Evolutionary conservation across 352 stramenopile genomes (phyloP).

Genomic region (Phytophthora ohioensis): DNA sequence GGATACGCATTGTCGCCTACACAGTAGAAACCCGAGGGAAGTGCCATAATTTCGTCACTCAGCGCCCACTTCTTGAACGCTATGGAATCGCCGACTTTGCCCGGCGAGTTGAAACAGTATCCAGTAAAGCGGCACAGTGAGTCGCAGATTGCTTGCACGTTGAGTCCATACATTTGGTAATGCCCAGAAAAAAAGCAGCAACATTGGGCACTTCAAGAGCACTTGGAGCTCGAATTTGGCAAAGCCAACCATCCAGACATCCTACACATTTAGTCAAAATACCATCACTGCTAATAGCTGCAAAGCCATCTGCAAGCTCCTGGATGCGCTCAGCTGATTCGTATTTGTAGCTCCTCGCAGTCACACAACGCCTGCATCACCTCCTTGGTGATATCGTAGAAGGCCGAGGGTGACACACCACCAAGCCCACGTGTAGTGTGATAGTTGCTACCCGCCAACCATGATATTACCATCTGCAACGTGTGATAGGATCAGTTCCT

Average conservation of each 20-base stretch:
- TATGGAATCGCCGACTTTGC: not conserved
- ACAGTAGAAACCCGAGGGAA: not conserved
- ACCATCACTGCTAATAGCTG: not conserved
- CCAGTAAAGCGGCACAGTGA: not conserved
- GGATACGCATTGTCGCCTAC: not conserved
- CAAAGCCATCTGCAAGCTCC: constrained; percentile 2
- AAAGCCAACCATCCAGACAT: constrained; percentile 17
- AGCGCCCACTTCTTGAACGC: not conserved
- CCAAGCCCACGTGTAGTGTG: constrained; percentile 7
- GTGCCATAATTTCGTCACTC: not conserved
- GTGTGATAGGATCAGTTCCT: constrained; percentile 1
- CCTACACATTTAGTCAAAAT: constrained; percentile 27
- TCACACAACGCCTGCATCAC: constrained; percentile 9
- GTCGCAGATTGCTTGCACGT: not conserved
- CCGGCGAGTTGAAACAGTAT: no score
- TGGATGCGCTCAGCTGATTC: not conserved
- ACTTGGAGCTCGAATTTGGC: constrained; percentile 14
- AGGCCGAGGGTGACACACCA: not conserved
- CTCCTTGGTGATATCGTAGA: constrained; percentile 2
- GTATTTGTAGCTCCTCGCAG: constrained; percentile 4
- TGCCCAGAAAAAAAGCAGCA: not conserved
- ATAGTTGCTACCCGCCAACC: constrained; percentile 20
- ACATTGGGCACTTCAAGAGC: not conserved
- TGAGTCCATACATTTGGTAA: not conserved
- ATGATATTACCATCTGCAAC: constrained; percentile 20